Evolutionary conservation across 2,329 filamentous ascomycete genomes (phyloP), one percentile per base, ranked within the genome.

Genomic region (Pseudopithomyces chartarum): DNA sequence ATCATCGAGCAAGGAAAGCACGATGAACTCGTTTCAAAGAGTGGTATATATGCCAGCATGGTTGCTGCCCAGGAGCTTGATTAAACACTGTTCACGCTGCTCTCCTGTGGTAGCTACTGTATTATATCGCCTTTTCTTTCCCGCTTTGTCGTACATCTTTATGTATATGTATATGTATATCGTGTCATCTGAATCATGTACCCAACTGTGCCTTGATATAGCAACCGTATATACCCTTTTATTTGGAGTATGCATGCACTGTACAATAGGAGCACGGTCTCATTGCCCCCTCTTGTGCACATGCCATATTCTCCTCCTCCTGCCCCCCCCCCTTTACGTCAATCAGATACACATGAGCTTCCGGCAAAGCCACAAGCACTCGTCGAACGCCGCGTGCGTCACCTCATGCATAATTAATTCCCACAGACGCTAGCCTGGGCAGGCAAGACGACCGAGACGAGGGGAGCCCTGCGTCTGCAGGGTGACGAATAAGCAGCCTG

Each of bases 1-100:
- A 81, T 90, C 36, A 77, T 85, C 1, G 86, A 90, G 67, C 75
- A 79, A 54, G 87, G 89, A n/a, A 82, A 81, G 19, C 86, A 90
- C 67, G 76, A 79, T 5, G 84, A 87, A 65, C 74, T 89, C 61
- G 76, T 89, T 34, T 60, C 64, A 17, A 55, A 65, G 43, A 66
- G 72, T 7, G 71, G 73, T 17, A 71, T 74, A 46, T 76, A 76
- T 48, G 60, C 71, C 20, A 65, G 65, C 8, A 75, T 76, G 73
- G 73, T 75, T 6, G 64, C 69, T 26, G 70, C 71, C 26, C 73
- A 76, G 47, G 73, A 74, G 54, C 53, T 75, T 57, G 68, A 67
- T 32, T 75, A 57, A 51, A 26, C 45, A 46, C 49, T 8, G 33
- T 26, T 51, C 47, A 52, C 34, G 20, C 20, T 12, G 34, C 4